phyloP scores from a whole-genome alignment of 2,329 filamentous ascomycete genomes.

The Huntiella moniliformis region DNA sequence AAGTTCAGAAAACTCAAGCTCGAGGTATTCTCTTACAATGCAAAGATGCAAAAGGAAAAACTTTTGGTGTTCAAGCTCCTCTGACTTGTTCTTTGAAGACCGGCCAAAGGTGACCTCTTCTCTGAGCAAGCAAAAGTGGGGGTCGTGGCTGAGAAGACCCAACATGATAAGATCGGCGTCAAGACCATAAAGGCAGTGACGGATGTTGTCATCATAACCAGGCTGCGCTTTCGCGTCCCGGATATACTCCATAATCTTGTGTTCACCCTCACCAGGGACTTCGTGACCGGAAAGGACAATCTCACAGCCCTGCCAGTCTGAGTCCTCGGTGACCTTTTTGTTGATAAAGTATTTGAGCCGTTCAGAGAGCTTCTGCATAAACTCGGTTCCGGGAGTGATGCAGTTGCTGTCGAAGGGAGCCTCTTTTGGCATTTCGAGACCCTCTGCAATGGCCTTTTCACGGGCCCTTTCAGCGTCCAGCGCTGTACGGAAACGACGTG shows the following conservation, averaged over 20 bases:
- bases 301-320: conserved; percentile 93
- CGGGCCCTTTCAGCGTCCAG: conserved; percentile 75
- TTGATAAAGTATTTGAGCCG: conserved; percentile 97
- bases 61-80: conserved; percentile 95
- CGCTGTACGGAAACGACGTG: conserved; percentile 84
- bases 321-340: conserved; percentile 94
- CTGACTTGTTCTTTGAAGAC: conserved; percentile 70
- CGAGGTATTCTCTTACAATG: conserved; percentile 91
- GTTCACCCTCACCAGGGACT: conserved; percentile 92
- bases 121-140: conserved; percentile 89
- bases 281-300: conserved; percentile 94
- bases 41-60: conserved; percentile 96
- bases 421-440: conserved; percentile 83
- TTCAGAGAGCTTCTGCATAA: conserved; percentile 89
- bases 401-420: conserved; percentile 97
- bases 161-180: conserved; percentile 98
- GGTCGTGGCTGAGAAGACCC: conserved; percentile 88
- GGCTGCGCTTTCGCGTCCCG: conserved; percentile 91
- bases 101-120: conserved; percentile 97
- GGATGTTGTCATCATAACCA: conserved; percentile 77
- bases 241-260: conserved; percentile 99
- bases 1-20: conserved; percentile 89
- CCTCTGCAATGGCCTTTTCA: conserved; percentile 80
- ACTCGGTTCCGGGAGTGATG: conserved; percentile 88
- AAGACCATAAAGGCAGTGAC: conserved; percentile 91